Conservation (phyloP, 2,329 filamentous ascomycete genomes). For the Bertia moriformis region DNA sequence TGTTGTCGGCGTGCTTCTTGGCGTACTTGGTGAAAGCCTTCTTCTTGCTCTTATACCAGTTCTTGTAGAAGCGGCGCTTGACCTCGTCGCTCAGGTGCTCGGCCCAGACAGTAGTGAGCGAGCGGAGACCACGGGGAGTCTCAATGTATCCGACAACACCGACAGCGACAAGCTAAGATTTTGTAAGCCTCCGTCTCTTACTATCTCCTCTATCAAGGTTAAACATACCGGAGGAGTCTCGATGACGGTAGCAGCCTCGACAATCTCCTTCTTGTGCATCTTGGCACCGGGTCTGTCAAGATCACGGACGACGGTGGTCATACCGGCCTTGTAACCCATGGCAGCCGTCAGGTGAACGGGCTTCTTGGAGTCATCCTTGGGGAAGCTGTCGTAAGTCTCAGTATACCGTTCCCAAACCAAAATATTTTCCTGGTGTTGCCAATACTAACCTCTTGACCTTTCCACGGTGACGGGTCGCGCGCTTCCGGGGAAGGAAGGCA, state of each 20-base stretch:
- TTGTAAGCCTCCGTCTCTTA: too few species aligned
- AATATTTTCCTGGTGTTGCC: slow-evolving; percentile 1
- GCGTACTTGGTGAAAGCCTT: slow-evolving; percentile 99
- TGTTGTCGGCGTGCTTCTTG: slow-evolving; percentile 97
- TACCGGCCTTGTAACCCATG: slow-evolving; percentile 98
- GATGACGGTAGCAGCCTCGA: slow-evolving; percentile 76
- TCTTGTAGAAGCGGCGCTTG: slow-evolving; percentile 99
- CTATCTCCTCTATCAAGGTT: slow-evolving; percentile 76
- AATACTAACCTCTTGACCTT: slow-evolving; percentile 89
- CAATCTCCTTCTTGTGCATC: slow-evolving; percentile 97
- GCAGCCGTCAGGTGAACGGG: slow-evolving; percentile 94
- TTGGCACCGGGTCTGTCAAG: slow-evolving; percentile 98
- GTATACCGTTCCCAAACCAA: neutral
- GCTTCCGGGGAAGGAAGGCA: slow-evolving; percentile 78
- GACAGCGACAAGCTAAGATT: slow-evolving; percentile 36
- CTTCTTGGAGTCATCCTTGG: slow-evolving; percentile 99
- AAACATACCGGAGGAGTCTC: slow-evolving; percentile 89
- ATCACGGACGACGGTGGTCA: slow-evolving; percentile 99
- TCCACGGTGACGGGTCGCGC: slow-evolving; percentile 82
- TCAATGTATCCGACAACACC: slow-evolving; percentile 99
- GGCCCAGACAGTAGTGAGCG: slow-evolving; percentile 98
- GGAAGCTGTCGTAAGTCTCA: slow-evolving; percentile 51
- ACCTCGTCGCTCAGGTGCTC: slow-evolving; percentile 98
- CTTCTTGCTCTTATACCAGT: slow-evolving; percentile 99
- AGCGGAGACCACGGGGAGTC: slow-evolving; percentile 97